phyloP scores from a whole-genome alignment of 2,329 filamentous ascomycete genomes.

The Fusarium sp. region DNA sequence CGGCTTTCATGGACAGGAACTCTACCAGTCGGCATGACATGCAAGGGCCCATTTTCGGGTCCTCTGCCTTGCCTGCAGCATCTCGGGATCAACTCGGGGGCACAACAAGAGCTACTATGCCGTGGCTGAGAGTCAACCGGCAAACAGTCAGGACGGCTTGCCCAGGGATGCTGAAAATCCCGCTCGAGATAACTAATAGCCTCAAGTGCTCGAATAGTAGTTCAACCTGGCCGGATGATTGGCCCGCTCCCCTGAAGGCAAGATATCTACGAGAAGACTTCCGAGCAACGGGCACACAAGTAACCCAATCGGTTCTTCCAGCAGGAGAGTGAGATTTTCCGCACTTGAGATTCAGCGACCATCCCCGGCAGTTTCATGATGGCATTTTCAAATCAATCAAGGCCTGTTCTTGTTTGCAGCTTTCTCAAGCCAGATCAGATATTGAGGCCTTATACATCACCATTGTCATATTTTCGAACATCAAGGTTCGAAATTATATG shows the following conservation, averaged over 20 bases:
- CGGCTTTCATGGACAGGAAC: background rate
- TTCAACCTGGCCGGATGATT: background rate
- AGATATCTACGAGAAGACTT: background rate
- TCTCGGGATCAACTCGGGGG: background rate
- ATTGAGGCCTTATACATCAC: background rate
- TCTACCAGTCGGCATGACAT: background rate
- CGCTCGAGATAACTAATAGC: background rate
- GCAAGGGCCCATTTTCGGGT: background rate
- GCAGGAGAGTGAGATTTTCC: background rate
- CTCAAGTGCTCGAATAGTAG: background rate
- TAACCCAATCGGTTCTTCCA: background rate
- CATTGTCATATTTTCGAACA: background rate
- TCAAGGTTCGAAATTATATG: background rate
- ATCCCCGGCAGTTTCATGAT: background rate
- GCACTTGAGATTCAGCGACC: background rate
- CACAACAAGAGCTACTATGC: background rate
- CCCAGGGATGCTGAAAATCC: background rate
- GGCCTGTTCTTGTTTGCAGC: background rate
- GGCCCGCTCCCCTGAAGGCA: background rate
- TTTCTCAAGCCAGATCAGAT: background rate
- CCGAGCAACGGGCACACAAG: background rate
- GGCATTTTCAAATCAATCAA: background rate
- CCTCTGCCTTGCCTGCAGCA: background rate
- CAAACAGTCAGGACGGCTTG: background rate
- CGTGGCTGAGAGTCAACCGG: background rate